Base-by-base conservation (phyloP, 2,329 filamentous ascomycete species). In the Pseudofabraea citricarpa region DNA sequence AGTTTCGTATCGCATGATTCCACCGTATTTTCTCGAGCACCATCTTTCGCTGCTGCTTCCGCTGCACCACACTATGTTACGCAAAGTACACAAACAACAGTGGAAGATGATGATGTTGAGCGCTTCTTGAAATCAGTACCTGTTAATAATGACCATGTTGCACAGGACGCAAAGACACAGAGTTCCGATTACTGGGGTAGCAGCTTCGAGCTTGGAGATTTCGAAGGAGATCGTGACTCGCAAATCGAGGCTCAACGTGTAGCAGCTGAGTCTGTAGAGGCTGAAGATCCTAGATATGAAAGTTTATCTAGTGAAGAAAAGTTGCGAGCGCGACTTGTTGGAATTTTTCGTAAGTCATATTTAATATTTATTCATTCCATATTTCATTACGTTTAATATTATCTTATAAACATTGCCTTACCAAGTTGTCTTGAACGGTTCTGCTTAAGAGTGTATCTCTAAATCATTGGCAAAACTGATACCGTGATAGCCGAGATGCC, bases 141-240 rank as follows among this genome's bases (percentile, higher is more conserved):
- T 31, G 27, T n/a, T 27, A 13, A 27, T 27, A 8, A 27, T 27
- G 24, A 27, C 13, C 8, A 27, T 27, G 24, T 8, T 27, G 24
- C 39, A 12, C 38, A 51, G 29, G 32, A 41, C 16, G 4, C 27
- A 36, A 37, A 22, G 15, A 20, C 35, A 9, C 26, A 42, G 21
- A 53, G 51, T 19, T 57, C 55, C 4, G 48, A 55, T 15, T 56
- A 56, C 22, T 48, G 40, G 6, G 49, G 44, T 19, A 53, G 51
- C 24, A 54, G 52, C 22, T 53, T 56, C 16, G 56, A 59, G 19
- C 46, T 37, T 31, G 41, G 39, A 41, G 15, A 29, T 45, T 6
- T 38, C 35, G 5, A 47, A 5, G 50, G 47, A 16, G 44, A 39
- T 16, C 20, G 54, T 1, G 51, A 48, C 10, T 45, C 52, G 26